Percentiles rank a stretch among this genome's conserved stretches.
These are phyloP conservation scores for Straminergon stramineum DNA, from an alignment of 225 moss, liverwort and hornwort species.

Conservation along the genomic window DNA sequence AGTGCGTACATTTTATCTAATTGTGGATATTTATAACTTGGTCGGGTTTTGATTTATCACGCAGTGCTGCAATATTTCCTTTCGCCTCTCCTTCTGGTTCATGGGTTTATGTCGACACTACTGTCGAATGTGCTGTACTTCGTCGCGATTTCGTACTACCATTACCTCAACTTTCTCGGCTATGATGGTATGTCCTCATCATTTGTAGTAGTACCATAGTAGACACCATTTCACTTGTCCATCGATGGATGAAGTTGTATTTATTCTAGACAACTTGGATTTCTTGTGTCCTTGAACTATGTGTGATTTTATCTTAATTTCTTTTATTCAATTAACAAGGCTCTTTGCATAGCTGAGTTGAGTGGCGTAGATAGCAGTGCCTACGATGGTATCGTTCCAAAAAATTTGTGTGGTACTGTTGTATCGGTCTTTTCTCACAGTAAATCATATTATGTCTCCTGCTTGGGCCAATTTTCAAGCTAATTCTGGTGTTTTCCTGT, in stretches of 20 bases:
- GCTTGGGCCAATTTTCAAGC: neutral
- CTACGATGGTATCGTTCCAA: neutral
- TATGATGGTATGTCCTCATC: constrained; percentile 53
- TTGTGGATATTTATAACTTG: neutral
- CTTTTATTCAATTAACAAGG: neutral
- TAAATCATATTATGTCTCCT: neutral
- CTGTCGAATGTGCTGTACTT: constrained; percentile 75
- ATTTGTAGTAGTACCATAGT: neutral
- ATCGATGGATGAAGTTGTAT: neutral
- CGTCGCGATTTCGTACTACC: constrained; percentile 80
- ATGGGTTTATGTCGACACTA: constrained; percentile 72
- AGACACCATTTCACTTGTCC: neutral
- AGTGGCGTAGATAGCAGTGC: neutral
- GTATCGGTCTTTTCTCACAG: neutral
- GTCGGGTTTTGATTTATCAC: neutral
- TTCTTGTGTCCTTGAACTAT: too few relatives aligned
- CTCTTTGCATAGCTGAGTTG: neutral
- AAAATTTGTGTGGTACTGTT: neutral
- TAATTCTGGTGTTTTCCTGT: neutral
- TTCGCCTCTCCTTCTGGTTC: constrained; percentile 82
- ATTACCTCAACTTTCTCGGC: constrained; percentile 98
- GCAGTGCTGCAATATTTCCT: constrained; percentile 93
- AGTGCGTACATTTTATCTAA: neutral
- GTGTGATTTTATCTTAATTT: neutral
- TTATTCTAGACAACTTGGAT: neutral